Percentiles rank a stretch among this genome's conserved stretches.
phyloP scores from a whole-genome alignment of 371 early-diverging fungal species.

The Mucor ambiguus region DNA sequence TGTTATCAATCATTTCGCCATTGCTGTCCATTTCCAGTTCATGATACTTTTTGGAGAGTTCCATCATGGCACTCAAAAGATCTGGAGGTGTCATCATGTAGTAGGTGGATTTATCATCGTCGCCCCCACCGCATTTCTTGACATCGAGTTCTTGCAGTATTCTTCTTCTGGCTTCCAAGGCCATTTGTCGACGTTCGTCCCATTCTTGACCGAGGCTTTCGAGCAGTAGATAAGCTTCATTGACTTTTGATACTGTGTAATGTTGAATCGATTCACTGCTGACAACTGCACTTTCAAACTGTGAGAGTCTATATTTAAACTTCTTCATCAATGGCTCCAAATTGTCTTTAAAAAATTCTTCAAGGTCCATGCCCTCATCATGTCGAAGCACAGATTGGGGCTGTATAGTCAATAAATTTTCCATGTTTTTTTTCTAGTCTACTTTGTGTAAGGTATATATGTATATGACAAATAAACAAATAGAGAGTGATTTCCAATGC shows the following conservation, averaged over 20 bases:
- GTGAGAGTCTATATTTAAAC: slow-evolving; percentile 44
- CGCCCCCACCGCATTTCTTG: background rate
- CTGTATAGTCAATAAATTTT: slow-evolving; percentile 43
- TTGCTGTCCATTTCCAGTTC: slow-evolving; percentile 24
- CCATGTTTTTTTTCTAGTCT: slow-evolving; percentile 29
- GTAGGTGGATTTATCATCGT: background rate
- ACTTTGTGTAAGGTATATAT: slow-evolving; percentile 2
- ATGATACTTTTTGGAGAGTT: slow-evolving; percentile 30
- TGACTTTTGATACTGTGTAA: slow-evolving; percentile 39
- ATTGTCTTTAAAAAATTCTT: slow-evolving; percentile 44
- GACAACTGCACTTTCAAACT: slow-evolving; percentile 37
- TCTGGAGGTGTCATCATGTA: slow-evolving; percentile 27
- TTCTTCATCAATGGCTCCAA: slow-evolving; percentile 47
- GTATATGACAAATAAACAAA: background rate
- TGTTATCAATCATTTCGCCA: slow-evolving; percentile 43
- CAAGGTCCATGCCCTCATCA: slow-evolving; percentile 45
- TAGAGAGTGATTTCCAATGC: background rate
- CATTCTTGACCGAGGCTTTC: slow-evolving; percentile 43
- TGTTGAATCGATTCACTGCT: slow-evolving; percentile 37
- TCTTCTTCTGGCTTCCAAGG: slow-evolving; percentile 16
- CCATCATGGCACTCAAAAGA: slow-evolving; percentile 25
- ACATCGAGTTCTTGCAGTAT: slow-evolving; percentile 18
- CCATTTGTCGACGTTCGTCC: slow-evolving; percentile 34
- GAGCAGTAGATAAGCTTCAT: slow-evolving; percentile 31
- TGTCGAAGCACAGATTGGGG: slow-evolving; percentile 22